Conservation (phyloP, 148 eudicot genomes). For the Chenopodium suecicum region DNA sequence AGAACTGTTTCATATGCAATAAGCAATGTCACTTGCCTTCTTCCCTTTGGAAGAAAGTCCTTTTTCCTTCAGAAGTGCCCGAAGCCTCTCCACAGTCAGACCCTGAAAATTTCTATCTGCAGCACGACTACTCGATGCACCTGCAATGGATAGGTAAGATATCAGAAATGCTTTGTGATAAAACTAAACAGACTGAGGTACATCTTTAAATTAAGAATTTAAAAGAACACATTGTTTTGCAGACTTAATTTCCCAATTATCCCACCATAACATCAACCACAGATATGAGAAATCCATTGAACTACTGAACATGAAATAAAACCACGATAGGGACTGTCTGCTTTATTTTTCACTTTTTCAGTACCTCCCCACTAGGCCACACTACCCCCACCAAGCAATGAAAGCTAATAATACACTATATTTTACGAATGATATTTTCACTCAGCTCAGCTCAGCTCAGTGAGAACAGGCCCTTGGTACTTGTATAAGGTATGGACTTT, state of each 20-base stretch:
- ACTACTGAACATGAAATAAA: neutral
- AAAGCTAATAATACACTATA: neutral
- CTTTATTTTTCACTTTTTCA: neutral
- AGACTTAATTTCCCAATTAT: neutral
- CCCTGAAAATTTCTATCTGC: conserved; percentile 47
- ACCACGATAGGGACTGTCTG: neutral
- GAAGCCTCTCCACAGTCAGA: conserved; percentile 80
- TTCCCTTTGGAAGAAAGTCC: conserved; percentile 71
- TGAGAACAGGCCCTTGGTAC: too few species aligned
- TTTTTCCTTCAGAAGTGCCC: conserved; percentile 71
- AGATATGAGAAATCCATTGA: neutral
- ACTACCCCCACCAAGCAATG: neutral
- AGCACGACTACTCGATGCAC: conserved; percentile 43
- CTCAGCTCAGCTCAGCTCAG: too few species aligned
- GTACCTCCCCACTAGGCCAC: neutral
- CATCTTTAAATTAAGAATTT: neutral
- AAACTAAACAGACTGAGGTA: too few species aligned
- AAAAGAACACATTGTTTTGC: neutral
- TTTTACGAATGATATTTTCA: neutral
- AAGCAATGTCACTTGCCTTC: conserved; percentile 61
- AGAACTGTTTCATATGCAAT: neutral
- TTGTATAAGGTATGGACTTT: neutral
- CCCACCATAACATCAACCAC: neutral
- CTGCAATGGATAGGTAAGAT: conserved; percentile 37
- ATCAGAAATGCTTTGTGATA: neutral